Base-by-base conservation (phyloP, 805 yeast species). In the Metschnikowia aberdeeniae region DNA sequence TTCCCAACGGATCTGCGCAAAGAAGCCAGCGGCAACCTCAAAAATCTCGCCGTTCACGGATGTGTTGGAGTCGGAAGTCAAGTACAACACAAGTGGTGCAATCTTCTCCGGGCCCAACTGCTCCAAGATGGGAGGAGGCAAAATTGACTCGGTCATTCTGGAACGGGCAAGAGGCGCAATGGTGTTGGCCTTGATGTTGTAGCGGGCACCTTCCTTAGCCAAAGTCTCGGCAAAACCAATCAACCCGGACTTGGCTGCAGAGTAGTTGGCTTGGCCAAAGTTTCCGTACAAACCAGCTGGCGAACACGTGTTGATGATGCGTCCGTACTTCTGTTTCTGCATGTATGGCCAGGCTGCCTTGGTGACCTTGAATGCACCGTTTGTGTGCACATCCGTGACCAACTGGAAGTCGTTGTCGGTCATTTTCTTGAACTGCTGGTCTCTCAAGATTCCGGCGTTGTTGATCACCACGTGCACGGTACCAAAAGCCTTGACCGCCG, bases 281-380 rank as follows among this genome's bases (percentile, higher is more conserved):
- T 89, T 89, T 51, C 99, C 99, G 64, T 85, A 92, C 53, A 92
- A 75, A 19, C 99, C 99, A 30, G 98, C 98, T 4, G 98, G 97
- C 4, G 97, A 89, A 24, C 96, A 82, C n/a, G 97, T 90, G 76
- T 89, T 90, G 58, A 92, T 68, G 56, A 92, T 77, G 57, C 98
- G 78, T 53, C 99, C 99, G 61, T 75, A 92, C 50, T 80, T 79
- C 67, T 93, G 97, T 53, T 86, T 69, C 62, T 80, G 81, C 73
- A 92, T 80, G 62, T 85, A 75, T 7, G 92, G 89, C 98, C 98
- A 92, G 33, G 97, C 96, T 19, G 95, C 90, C 56, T 78, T 77
- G 36, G 96, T 82, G 44, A 87, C 81, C 69, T 80, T 82, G 69
- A 78, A 92, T 12, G 96, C 87, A 57, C 97, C 98, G 57, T 80